Conservation (phyloP, 495 filamentous ascomycete species). For the Podospora pseudoanserina region DNA sequence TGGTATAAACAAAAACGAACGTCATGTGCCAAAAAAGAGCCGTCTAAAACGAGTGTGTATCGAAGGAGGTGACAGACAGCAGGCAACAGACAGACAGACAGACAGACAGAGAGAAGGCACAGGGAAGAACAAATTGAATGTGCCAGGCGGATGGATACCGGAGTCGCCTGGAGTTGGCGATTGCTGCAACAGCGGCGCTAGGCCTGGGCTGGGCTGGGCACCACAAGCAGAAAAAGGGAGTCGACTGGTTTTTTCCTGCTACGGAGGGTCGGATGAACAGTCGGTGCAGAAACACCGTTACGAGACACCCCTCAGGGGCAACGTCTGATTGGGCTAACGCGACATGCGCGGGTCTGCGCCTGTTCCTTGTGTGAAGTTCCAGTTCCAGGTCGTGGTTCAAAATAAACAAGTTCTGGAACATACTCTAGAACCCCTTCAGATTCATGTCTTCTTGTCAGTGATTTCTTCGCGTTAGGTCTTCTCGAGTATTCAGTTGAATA, state of each 20-base stretch:
- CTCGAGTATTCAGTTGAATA: neutral
- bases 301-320: conserved; percentile 21
- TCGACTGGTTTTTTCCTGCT: conserved; percentile 19
- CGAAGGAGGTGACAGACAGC: conserved; percentile 12
- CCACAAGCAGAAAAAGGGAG: neutral
- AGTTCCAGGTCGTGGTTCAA: conserved; percentile 25
- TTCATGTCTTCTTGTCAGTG: neutral
- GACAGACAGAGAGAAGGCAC: conserved; percentile 4
- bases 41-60: conserved; percentile 32
- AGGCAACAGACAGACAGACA: conserved; percentile 10
- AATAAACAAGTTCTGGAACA: conserved; percentile 35
- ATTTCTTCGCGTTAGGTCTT: neutral
- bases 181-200: conserved; percentile 4
- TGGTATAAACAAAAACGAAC: conserved; percentile 29
- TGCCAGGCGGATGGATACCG: conserved; percentile 3
- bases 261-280: conserved; percentile 24
- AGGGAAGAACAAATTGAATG: conserved; percentile 8
- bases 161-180: conserved; percentile 7
- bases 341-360: conserved; percentile 23
- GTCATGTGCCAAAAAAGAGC: conserved; percentile 27
- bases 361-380: conserved; percentile 16
- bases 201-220: conserved; percentile 7
- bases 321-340: conserved; percentile 24
- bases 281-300: conserved; percentile 25
- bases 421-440: conserved; percentile 3